Conservation (phyloP, 495 filamentous ascomycete genomes). For the Xylaria flabelliformis region DNA sequence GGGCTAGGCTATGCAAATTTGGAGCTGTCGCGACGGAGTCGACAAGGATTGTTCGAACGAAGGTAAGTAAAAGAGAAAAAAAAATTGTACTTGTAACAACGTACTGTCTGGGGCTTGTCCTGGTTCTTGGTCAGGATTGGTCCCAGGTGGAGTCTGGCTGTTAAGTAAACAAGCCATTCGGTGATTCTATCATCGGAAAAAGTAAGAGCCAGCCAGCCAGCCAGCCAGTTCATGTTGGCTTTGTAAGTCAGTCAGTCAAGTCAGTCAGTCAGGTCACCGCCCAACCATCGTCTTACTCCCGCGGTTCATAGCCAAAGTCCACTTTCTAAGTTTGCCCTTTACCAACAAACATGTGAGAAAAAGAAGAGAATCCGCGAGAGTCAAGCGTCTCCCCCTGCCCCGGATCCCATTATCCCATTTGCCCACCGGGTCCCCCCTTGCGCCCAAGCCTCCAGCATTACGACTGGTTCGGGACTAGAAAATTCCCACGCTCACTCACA, state of each 20-base stretch:
- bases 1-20: constrained; percentile 22
- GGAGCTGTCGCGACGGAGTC: constrained; percentile 16
- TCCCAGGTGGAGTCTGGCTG: constrained; percentile 13
- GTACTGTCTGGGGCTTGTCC: constrained; percentile 16
- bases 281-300: constrained; percentile 21
- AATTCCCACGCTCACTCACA: constrained; percentile 19
- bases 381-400: constrained; percentile 16
- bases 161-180: constrained; percentile 13
- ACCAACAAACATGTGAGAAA: constrained; percentile 12
- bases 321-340: background rate
- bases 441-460: constrained; percentile 24
- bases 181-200: constrained; percentile 13
- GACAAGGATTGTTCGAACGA: constrained; percentile 17
- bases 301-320: background rate
- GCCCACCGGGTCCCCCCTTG: constrained; percentile 22
- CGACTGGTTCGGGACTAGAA: constrained; percentile 10
- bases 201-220: constrained; percentile 15
- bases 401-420: constrained; percentile 3
- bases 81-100: background rate
- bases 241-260: constrained; percentile 14
- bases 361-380: constrained; percentile 4
- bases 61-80: background rate
- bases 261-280: constrained; percentile 7
- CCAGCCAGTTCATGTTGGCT: background rate
- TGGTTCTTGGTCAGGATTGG: constrained; percentile 6